A percentile compares a stretch with the other conserved stretches of the same genome.
Conservation (phyloP, 2,329 filamentous ascomycete species). For the Leptosphaerulina australis region DNA sequence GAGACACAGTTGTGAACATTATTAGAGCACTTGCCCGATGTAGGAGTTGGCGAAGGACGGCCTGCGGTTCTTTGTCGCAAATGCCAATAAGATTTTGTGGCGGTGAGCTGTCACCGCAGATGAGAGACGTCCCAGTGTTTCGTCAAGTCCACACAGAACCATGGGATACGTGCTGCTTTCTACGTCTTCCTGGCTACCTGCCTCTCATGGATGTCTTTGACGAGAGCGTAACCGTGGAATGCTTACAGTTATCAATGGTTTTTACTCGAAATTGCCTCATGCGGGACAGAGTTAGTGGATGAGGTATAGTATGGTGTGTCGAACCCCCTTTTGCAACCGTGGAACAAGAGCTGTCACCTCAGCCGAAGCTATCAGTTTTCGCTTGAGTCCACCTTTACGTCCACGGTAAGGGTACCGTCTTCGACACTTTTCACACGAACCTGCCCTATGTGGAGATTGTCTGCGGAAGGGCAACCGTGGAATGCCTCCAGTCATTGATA, state of each 20-base stretch:
- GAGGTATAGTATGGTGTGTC: not conserved
- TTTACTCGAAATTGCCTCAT: not conserved
- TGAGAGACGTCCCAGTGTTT: too few relatives aligned
- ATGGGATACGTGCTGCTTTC: not conserved
- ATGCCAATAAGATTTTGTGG: too few relatives aligned
- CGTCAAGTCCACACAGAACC: too few relatives aligned
- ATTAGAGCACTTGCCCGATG: too few relatives aligned
- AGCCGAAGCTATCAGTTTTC: not conserved
- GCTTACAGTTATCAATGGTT: not conserved
- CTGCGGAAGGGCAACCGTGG: not conserved
- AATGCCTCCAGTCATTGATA: not conserved
- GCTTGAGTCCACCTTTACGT: not conserved
- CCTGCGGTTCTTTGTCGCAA: too few relatives aligned
- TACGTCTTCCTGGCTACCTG: not conserved
- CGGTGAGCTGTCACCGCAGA: too few relatives aligned
- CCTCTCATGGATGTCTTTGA: not conserved
- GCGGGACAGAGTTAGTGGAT: not conserved
- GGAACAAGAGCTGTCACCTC: not conserved
- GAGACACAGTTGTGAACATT: not conserved
- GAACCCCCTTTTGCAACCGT: not conserved
- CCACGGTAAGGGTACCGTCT: not conserved
- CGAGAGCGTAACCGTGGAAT: not conserved
- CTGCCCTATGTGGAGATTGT: slow-evolving; percentile 1
- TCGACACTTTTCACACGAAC: not conserved
- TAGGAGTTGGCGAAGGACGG: too few relatives aligned